Percentiles rank a stretch among this genome's conserved stretches.
phyloP scores from a whole-genome alignment of 805 yeast species.

The Candida stauntonica region DNA sequence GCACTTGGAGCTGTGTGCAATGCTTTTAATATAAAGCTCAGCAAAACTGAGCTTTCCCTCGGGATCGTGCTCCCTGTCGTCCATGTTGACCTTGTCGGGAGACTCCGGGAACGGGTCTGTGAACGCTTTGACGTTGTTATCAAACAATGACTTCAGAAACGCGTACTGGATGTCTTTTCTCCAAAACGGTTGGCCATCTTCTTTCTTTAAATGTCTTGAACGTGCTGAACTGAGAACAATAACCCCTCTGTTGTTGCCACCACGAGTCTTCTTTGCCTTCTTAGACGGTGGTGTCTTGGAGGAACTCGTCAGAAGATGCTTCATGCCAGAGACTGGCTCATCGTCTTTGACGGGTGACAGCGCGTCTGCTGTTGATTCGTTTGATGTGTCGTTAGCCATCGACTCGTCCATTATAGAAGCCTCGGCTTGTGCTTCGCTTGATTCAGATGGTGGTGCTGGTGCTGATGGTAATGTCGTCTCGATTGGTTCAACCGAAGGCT shows the following conservation, averaged over 20 bases:
- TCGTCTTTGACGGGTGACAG: neutral
- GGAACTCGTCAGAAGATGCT: constrained; percentile 7
- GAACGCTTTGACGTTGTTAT: constrained; percentile 61
- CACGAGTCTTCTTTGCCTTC: constrained; percentile 12
- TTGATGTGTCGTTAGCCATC: too few species aligned
- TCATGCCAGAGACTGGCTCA: neutral
- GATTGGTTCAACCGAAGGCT: neutral
- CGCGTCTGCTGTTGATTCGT: neutral
- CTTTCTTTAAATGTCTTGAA: constrained; percentile 69
- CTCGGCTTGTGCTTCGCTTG: neutral
- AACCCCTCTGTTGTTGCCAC: constrained; percentile 14
- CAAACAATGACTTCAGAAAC: constrained; percentile 61
- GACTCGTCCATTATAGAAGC: neutral
- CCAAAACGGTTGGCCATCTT: constrained; percentile 91
- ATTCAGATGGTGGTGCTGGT: neutral
- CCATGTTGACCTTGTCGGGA: constrained; percentile 30
- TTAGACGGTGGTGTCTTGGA: constrained; percentile 11
- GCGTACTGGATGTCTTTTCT: constrained; percentile 83
- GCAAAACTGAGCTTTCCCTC: constrained; percentile 64
- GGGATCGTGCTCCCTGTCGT: constrained; percentile 31
- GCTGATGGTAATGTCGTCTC: neutral
- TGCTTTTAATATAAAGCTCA: constrained; percentile 74
- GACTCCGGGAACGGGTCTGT: constrained; percentile 52
- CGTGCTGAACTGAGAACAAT: constrained; percentile 28
- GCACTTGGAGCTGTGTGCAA: constrained; percentile 79